These are phyloP conservation scores for Penicillium hordei DNA, from an alignment of 2,329 filamentous ascomycete genomes.

Conservation along the genomic window DNA sequence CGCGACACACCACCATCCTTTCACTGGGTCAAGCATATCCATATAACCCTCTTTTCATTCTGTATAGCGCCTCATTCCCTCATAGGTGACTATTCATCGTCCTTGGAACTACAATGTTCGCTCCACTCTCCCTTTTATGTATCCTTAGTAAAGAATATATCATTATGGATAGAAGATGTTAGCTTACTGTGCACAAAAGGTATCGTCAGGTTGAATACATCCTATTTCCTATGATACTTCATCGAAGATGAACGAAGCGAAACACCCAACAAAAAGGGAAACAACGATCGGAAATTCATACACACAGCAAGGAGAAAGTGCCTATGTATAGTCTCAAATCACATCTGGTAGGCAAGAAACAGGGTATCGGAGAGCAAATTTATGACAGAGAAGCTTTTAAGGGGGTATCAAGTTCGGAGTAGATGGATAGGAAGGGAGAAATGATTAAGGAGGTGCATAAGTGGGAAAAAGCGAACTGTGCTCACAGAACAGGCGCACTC, in stretches of 20 bases:
- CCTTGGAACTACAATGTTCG: background rate
- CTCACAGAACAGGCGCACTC: conserved; percentile 40
- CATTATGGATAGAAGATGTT: background rate
- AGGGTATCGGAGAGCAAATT: conserved; percentile 17
- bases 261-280: background rate
- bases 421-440: background rate
- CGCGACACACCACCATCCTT: background rate
- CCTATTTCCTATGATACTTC: background rate
- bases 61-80: background rate
- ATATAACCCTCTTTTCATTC: background rate
- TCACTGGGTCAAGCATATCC: background rate
- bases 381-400: background rate
- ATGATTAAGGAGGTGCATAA: background rate
- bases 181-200: background rate
- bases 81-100: background rate
- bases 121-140: conserved; percentile 1
- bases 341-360: conserved; percentile 1
- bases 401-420: conserved; percentile 17
- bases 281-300: background rate
- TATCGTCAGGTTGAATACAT: background rate
- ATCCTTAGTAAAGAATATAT: conserved; percentile 14
- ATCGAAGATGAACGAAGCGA: background rate
- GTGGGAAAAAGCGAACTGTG: conserved; percentile 17
- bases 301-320: background rate
- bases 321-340: background rate